Evolutionary conservation across 2,329 filamentous ascomycete species (phyloP).

Genomic region (Phialocephala sp.): DNA sequence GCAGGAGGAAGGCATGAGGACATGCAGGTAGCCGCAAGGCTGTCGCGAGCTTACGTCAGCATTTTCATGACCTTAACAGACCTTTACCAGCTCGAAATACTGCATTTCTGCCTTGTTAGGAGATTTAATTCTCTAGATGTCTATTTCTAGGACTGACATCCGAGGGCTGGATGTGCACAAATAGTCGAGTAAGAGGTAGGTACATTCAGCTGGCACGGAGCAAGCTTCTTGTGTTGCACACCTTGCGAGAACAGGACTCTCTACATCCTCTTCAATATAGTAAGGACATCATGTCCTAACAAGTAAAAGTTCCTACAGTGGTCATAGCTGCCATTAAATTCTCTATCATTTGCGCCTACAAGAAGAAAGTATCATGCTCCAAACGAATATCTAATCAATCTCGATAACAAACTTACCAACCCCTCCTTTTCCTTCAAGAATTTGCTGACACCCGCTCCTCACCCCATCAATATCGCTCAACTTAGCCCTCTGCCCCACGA

Average conservation of each 20-base stretch:
- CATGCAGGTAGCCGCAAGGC: background rate
- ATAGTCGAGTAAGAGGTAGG: no score
- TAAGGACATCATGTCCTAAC: no score
- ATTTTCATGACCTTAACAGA: background rate
- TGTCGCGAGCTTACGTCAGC: background rate
- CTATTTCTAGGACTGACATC: background rate
- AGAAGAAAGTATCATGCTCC: background rate
- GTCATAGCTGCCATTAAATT: background rate
- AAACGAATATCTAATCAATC: constrained; percentile 26
- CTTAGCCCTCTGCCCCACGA: constrained; percentile 45
- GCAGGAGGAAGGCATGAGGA: background rate
- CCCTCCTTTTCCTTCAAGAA: constrained; percentile 48
- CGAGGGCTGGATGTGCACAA: background rate
- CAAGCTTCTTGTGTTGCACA: no score
- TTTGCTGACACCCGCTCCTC: constrained; percentile 45
- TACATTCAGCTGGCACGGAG: no score
- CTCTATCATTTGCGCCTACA: background rate
- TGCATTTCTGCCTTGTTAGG: no score
- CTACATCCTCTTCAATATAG: no score
- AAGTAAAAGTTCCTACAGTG: background rate
- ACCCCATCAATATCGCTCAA: constrained; percentile 47
- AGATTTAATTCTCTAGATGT: no score
- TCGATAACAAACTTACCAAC: constrained; percentile 50
- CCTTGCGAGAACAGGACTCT: no score
- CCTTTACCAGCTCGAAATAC: no score